These are phyloP conservation scores for Falciphora oryzae DNA, from an alignment of 2,329 filamentous ascomycete species.

Conservation along the genomic window DNA sequence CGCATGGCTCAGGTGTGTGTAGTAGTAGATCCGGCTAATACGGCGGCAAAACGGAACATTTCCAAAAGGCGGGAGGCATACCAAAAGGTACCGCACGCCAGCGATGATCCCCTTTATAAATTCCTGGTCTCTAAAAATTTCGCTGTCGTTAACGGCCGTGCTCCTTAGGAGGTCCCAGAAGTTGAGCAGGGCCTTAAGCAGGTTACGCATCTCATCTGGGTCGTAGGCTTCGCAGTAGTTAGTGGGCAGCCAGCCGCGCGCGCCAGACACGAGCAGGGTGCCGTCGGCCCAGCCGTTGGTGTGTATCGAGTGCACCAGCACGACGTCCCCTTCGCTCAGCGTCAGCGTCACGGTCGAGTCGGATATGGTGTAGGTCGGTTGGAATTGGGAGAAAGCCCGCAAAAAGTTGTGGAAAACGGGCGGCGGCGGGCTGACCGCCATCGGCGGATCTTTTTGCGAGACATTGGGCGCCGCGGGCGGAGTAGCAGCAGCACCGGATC, in stretches of 20 bases:
- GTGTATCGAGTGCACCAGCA: conserved; percentile 93
- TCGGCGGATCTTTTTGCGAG: conserved; percentile 53
- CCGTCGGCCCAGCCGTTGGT: conserved; percentile 99
- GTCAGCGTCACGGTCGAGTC: conserved; percentile 84
- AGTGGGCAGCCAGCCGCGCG: conserved; percentile 90
- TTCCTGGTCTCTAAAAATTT: conserved; percentile 84
- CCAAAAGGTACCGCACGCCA: conserved; percentile 82
- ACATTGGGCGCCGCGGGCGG: conserved; percentile 70
- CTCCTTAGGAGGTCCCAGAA: conserved; percentile 88
- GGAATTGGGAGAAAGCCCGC: conserved; percentile 88
- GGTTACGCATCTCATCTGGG: conserved; percentile 74
- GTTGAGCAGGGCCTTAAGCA: conserved; percentile 80
- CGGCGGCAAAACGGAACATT: conserved; percentile 17
- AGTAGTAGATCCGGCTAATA: conserved; percentile 3
- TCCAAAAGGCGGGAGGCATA: conserved; percentile 38
- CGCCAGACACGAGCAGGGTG: conserved; percentile 78
- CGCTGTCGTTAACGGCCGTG: conserved; percentile 66
- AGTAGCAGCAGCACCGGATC: conserved; percentile 62
- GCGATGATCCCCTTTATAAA: conserved; percentile 93
- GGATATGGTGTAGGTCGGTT: conserved; percentile 69
- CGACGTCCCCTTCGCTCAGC: conserved; percentile 83
- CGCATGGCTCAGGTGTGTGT: background rate
- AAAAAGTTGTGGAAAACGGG: conserved; percentile 90
- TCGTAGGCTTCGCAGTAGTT: conserved; percentile 98
- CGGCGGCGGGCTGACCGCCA: conserved; percentile 39